Percentiles rank a stretch among this genome's conserved stretches.
These are phyloP conservation scores for Tetrapyrgos nigripes DNA, from an alignment of 1,284 basidiomycete genomes.

Conservation along the genomic window DNA sequence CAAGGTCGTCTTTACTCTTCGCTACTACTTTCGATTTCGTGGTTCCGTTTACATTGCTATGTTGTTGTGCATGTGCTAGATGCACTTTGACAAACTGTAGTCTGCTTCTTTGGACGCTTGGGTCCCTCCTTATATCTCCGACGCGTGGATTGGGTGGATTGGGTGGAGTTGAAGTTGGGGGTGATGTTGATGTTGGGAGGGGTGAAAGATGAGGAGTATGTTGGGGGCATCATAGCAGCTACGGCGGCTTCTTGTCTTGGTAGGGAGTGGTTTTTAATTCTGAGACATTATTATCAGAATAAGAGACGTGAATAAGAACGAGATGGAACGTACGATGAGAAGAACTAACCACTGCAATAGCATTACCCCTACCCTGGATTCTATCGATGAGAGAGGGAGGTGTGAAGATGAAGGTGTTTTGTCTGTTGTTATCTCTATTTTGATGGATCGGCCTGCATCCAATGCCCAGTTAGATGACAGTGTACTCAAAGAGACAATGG, in stretches of 20 bases:
- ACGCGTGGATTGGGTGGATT: conserved; percentile 43
- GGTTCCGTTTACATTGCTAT: too few relatives aligned
- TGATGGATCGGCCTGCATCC: conserved; percentile 63
- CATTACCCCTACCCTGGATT: conserved; percentile 3
- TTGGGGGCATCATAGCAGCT: conserved; percentile 25
- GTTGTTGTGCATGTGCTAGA: too few relatives aligned
- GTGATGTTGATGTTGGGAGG: conserved; percentile 12
- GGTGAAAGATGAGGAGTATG: conserved; percentile 23
- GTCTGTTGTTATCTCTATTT: conserved; percentile 71
- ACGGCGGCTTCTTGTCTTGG: conserved; percentile 20
- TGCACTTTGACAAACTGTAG: conserved; percentile 7
- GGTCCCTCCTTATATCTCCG: conserved; percentile 63
- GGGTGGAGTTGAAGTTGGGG: conserved; percentile 27
- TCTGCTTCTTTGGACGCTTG: conserved; percentile 64
- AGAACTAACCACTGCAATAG: neutral
- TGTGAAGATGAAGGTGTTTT: conserved; percentile 22
- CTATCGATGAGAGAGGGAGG: conserved; percentile 30
- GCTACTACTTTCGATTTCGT: too few relatives aligned
- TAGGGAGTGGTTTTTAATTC: conserved; percentile 16
- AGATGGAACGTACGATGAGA: too few relatives aligned
- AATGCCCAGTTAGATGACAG: too few relatives aligned
- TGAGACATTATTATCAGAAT: neutral
- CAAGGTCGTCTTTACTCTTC: conserved; percentile 50
- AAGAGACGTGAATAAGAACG: neutral
- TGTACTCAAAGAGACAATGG: neutral